Evolutionary conservation across 495 filamentous ascomycete species (phyloP), one percentile per base, ranked within the genome.

Genomic region (Pseudomonodictys pantanalensis): DNA sequence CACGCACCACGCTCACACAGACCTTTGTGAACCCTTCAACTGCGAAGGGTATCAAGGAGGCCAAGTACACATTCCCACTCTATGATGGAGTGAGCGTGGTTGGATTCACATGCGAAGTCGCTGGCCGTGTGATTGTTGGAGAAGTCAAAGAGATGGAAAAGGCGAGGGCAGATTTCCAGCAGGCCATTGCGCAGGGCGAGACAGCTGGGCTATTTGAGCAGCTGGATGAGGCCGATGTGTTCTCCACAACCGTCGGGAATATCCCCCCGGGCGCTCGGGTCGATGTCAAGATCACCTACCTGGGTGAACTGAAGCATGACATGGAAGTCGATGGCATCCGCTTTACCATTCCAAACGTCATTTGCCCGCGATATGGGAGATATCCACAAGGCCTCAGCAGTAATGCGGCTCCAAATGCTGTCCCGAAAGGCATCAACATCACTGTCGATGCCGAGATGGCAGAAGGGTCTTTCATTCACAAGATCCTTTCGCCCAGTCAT

Each of bases 271-370:
- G 76, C 1, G 72, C 72, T 8, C 76, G 68, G 15, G 74, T 87
- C 9, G 50, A 77, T 9, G 77, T 88, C 11, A 77, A 81, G 26
- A 80, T 88, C 56, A 81, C 78, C 2, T 87, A 88, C 63, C 68
- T 87, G 1, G 81, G 82, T 12, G 86, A 90, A 65, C 71, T 90
- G 58, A 86, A 86, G 68, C 79, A 86, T 62, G 83, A 87, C 66
- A 74, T 77, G 44, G 81, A 82, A 48, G 72, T 75, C 1, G 80
- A 88, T 67, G 83, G 84, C 12, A 78, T 82, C 42, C 78, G 83
- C 10, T 85, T 86, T 63, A 88, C 80, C 18, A 74, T 89, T 18
- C 86, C 86, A 0, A 83, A 81, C 0, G 70, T 57, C 43, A 84
- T 89, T 58, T 79, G 80, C 1, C 85, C 84, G 6, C 75, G 84